Conservation (phyloP, 768 basidiomycete species). For the Termitomyces sp. region DNA sequence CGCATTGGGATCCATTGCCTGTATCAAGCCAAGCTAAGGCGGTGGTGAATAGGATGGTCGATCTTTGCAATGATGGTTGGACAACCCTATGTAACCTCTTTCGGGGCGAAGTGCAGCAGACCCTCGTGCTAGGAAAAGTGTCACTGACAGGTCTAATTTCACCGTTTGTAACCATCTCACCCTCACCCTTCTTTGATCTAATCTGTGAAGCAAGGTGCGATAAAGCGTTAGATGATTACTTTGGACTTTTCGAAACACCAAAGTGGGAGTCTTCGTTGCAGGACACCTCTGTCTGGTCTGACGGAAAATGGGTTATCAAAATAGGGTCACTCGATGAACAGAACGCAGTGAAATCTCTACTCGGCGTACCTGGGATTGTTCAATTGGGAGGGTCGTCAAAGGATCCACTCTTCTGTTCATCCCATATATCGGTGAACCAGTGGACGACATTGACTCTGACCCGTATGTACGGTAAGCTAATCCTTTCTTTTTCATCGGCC, state of each 20-base stretch:
- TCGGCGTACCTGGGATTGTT: neutral
- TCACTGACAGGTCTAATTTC: neutral
- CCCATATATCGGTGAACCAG: neutral
- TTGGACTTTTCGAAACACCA: neutral
- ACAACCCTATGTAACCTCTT: neutral
- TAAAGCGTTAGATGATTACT: neutral
- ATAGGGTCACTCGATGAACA: neutral
- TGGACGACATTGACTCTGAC: neutral
- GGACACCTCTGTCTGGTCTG: neutral
- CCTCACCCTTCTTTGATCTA: neutral
- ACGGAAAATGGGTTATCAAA: neutral
- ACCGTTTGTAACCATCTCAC: neutral
- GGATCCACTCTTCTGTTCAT: neutral
- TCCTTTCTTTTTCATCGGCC: neutral
- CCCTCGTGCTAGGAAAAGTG: neutral
- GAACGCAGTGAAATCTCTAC: neutral
- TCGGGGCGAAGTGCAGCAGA: neutral
- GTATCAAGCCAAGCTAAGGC: neutral
- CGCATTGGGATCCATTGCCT: neutral
- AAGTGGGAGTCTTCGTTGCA: neutral
- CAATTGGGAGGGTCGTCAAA: neutral
- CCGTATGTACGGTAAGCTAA: neutral
- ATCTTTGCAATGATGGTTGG: neutral
- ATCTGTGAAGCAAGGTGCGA: neutral
- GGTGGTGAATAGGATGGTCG: neutral